A percentile compares a stretch with the other conserved stretches of the same genome.
Evolutionary conservation across 495 filamentous ascomycete genomes (phyloP).

Genomic region (Penicillium mononematosum): DNA sequence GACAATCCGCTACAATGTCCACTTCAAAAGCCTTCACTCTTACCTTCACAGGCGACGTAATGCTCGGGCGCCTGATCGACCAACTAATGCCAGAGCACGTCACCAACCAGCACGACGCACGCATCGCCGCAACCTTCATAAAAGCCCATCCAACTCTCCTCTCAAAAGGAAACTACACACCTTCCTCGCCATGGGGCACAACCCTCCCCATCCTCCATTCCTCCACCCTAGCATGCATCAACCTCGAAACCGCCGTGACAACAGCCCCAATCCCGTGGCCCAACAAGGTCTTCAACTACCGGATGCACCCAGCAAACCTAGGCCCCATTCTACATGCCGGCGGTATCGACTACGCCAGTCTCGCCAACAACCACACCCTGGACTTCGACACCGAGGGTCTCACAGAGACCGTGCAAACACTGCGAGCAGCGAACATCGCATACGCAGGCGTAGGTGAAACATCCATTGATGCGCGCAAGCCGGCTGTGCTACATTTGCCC

Average conservation of each 20-base stretch:
- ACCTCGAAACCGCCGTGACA: conserved; percentile 45
- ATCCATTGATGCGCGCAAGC: conserved; percentile 26
- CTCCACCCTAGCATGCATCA: conserved; percentile 39
- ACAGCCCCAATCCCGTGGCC: conserved; percentile 35
- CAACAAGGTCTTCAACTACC: conserved; percentile 43
- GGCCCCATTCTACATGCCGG: conserved; percentile 29
- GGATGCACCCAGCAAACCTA: conserved; percentile 43
- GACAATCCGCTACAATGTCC: conserved; percentile 11
- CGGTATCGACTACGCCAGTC: conserved; percentile 32
- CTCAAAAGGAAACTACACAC: conserved; percentile 21
- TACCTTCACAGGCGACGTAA: conserved; percentile 43
- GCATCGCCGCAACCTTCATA: conserved; percentile 19
- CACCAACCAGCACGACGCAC: conserved; percentile 23
- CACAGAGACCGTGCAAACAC: conserved; percentile 31
- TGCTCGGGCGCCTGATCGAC: conserved; percentile 47
- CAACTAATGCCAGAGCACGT: conserved; percentile 39
- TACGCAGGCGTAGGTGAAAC: conserved; percentile 34
- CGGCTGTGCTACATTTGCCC: conserved; percentile 26
- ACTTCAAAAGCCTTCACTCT: conserved; percentile 23
- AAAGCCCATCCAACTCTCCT: conserved; percentile 18
- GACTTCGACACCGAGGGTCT: conserved; percentile 38
- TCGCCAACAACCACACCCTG: conserved; percentile 45
- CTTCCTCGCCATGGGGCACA: conserved; percentile 36
- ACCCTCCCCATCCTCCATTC: conserved; percentile 32
- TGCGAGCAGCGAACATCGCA: conserved; percentile 22